Percentiles rank a stretch among this genome's conserved stretches.
Conservation (phyloP, 106 monocot genomes). For the Phalaenopsis aphrodite region DNA sequence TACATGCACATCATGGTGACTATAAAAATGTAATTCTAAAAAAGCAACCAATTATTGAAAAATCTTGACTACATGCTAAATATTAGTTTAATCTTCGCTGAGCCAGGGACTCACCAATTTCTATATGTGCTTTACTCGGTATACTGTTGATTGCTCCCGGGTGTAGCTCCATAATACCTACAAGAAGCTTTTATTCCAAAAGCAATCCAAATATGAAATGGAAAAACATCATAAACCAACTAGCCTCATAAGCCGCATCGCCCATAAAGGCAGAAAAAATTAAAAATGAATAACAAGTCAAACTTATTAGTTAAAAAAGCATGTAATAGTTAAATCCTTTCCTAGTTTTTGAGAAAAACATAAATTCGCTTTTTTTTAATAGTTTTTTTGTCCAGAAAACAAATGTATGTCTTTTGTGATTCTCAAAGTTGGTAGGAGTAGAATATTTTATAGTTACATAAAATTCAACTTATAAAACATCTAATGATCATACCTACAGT, state of each 20-base stretch:
- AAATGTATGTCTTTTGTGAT: neutral
- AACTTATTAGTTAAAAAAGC: neutral
- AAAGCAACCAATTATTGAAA: no score
- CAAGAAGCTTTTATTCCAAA: constrained; percentile 8
- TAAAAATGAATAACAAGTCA: neutral
- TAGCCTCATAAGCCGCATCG: neutral
- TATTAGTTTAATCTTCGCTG: neutral
- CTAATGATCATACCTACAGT: constrained; percentile 67
- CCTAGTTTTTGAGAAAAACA: neutral
- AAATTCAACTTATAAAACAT: neutral
- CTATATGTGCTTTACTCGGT: constrained; percentile 88
- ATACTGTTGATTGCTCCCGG: constrained; percentile 99
- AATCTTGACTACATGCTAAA: neutral
- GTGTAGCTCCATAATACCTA: constrained; percentile 87
- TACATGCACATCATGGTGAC: neutral
- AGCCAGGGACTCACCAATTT: constrained; percentile 61
- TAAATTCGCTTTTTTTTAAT: neutral
- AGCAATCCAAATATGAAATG: neutral
- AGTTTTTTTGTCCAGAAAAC: neutral
- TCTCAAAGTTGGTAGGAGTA: neutral
- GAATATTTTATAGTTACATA: neutral
- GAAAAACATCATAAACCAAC: neutral
- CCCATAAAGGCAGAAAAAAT: neutral
- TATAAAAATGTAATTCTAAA: neutral
- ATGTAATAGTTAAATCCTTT: neutral